phyloP scores from a whole-genome alignment of 176 grass and related monocot genomes.

The Musa beccarii region DNA sequence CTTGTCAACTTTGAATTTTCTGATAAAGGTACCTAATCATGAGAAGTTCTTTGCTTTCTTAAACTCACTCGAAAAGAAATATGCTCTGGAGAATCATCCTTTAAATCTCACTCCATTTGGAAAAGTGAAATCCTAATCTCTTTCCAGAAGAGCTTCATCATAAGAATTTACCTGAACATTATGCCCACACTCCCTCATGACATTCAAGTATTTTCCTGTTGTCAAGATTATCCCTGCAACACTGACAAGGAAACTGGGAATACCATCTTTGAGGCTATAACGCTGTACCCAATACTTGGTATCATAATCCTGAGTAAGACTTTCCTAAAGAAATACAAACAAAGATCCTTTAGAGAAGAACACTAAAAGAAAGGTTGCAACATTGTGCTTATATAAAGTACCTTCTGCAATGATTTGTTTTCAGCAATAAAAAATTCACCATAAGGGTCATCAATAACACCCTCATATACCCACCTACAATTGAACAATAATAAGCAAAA shows the following conservation, averaged over 20 bases:
- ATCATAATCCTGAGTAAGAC: slow-evolving; percentile 88
- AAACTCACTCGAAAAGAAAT: background rate
- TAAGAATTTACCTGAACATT: slow-evolving; percentile 57
- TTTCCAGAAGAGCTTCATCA: background rate
- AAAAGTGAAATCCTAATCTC: too few species aligned
- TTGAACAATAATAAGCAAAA: slow-evolving; percentile 14
- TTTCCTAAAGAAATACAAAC: slow-evolving; percentile 53
- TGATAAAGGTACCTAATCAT: slow-evolving; percentile 65
- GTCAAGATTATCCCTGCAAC: slow-evolving; percentile 83
- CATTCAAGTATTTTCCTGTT: slow-evolving; percentile 94
- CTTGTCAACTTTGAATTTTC: slow-evolving; percentile 93
- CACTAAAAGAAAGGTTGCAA: background rate
- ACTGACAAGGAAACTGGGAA: slow-evolving; percentile 88
- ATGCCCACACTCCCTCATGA: slow-evolving; percentile 97
- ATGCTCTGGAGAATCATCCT: background rate
- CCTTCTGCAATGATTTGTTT: slow-evolving; percentile 96
- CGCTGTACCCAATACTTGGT: slow-evolving; percentile 93
- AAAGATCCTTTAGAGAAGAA: slow-evolving; percentile 25
- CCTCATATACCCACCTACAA: slow-evolving; percentile 96
- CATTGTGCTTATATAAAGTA: slow-evolving; percentile 17
- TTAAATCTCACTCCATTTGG: background rate
- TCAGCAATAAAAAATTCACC: slow-evolving; percentile 99
- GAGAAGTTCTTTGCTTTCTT: background rate
- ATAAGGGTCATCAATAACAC: slow-evolving; percentile 93
- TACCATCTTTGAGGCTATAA: slow-evolving; percentile 86